A percentile compares a stretch with the other conserved stretches of the same genome.
These are phyloP conservation scores for Lotmaria passim DNA, from an alignment of 208 protist species.

Conservation along the genomic window DNA sequence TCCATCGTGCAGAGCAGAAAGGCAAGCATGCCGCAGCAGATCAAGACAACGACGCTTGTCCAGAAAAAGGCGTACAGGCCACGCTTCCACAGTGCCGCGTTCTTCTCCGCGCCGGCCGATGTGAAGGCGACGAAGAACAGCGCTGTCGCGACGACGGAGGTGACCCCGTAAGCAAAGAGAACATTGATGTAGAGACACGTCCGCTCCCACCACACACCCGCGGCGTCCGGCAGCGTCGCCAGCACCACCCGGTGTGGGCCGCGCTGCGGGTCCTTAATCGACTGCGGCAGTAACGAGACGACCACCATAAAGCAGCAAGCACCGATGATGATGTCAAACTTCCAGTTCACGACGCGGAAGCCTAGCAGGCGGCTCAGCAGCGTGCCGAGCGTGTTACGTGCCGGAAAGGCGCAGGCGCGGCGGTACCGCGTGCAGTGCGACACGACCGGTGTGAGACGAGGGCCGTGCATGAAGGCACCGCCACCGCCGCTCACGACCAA, in stretches of 20 bases:
- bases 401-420: constrained; percentile 62
- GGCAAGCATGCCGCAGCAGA: constrained; percentile 57
- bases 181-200: constrained; percentile 29
- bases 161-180: constrained; percentile 51
- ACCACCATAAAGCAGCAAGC: constrained; percentile 69
- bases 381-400: constrained; percentile 48
- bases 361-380: constrained; percentile 64
- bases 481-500: constrained; percentile 80
- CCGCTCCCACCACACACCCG: constrained; percentile 31
- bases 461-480: constrained; percentile 80
- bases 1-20: constrained; percentile 54
- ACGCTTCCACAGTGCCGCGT: constrained; percentile 44
- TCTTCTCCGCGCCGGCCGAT: constrained; percentile 45
- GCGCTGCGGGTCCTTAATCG: constrained; percentile 22
- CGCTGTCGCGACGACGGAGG: constrained; percentile 49
- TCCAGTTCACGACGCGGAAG: constrained; percentile 86
- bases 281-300: constrained; percentile 66
- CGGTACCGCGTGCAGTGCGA: constrained; percentile 60
- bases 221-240: constrained; percentile 30
- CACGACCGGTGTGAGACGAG: constrained; percentile 47
- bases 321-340: constrained; percentile 84
- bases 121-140: constrained; percentile 61
- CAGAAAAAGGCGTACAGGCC: constrained; percentile 50
- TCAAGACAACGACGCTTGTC: constrained; percentile 56
- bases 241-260: constrained; percentile 4